Evolutionary conservation across 495 filamentous ascomycete genomes (phyloP).

Genomic region (Hypoxylon fuscum): DNA sequence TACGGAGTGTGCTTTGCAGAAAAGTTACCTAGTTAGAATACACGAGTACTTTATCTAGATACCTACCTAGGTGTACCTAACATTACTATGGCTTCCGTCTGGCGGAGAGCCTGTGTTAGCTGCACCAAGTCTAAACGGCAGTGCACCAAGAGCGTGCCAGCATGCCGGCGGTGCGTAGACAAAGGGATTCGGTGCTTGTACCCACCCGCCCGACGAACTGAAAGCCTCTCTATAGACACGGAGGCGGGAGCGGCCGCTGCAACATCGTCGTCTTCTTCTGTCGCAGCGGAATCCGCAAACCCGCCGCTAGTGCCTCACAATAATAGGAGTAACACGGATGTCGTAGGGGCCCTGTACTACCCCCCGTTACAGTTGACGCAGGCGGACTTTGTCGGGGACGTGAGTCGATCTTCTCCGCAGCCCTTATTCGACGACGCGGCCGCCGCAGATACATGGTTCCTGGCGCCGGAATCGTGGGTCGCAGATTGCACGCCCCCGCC

Average conservation of each 20-base stretch:
- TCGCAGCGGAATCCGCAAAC: neutral
- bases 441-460: slow-evolving; percentile 28
- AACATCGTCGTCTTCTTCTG: neutral
- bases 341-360: slow-evolving; percentile 2
- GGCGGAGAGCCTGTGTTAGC: slow-evolving; percentile 36
- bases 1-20: too few species aligned
- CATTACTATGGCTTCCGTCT: neutral
- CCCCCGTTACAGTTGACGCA: slow-evolving; percentile 11
- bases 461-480: slow-evolving; percentile 33
- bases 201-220: slow-evolving; percentile 25
- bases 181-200: slow-evolving; percentile 34
- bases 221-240: neutral
- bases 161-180: slow-evolving; percentile 35
- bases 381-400: slow-evolving; percentile 1
- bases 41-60: too few species aligned
- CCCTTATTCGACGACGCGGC: neutral
- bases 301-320: neutral
- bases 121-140: slow-evolving; percentile 44
- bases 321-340: neutral
- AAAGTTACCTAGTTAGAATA: too few species aligned
- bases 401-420: neutral
- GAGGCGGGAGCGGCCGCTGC: slow-evolving; percentile 9
- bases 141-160: slow-evolving; percentile 39
- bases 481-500: slow-evolving; percentile 15
- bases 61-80: neutral